phyloP scores from a whole-genome alignment of 805 yeast genomes.

The Jamesozyma gamospora region DNA sequence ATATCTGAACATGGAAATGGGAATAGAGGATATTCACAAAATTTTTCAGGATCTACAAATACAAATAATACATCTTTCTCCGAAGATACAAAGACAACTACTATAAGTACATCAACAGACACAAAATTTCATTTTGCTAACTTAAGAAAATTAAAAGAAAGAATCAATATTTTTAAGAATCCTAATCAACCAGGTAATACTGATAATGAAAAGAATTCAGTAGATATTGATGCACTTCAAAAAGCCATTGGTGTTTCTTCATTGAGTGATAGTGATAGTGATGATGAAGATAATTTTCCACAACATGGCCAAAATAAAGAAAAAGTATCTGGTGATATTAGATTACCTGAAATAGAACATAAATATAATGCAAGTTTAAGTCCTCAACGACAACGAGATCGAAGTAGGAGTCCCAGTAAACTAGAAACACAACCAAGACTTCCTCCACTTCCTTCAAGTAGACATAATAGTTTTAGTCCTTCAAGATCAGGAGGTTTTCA shows the following conservation, averaged over 20 bases:
- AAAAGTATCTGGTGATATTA: neutral
- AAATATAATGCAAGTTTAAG: neutral
- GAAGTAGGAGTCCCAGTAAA: conserved; percentile 5
- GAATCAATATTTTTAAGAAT: conserved; percentile 28
- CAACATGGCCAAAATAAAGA: neutral
- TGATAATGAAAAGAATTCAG: conserved; percentile 11
- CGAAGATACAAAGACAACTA: conserved; percentile 16
- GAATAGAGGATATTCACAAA: conserved; percentile 3
- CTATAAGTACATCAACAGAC: conserved; percentile 21
- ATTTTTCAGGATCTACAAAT: conserved; percentile 18
- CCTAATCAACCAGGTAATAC: conserved; percentile 13
- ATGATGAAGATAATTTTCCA: neutral
- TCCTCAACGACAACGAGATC: neutral
- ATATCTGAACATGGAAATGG: neutral
- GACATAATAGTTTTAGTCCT: neutral
- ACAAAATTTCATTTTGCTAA: conserved; percentile 30
- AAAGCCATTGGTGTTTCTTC: conserved; percentile 28
- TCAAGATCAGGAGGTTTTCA: neutral
- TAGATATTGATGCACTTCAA: conserved; percentile 29
- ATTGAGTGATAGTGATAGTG: conserved; percentile 8
- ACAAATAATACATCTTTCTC: conserved; percentile 17
- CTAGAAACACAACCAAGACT: conserved; percentile 13
- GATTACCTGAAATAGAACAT: neutral
- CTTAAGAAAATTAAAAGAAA: conserved; percentile 26
- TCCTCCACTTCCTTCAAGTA: conserved; percentile 19